Percentiles rank a stretch among this genome's conserved stretches.
Conservation (phyloP, 495 filamentous ascomycete species). For the Penicillium psychrofluorescens region DNA sequence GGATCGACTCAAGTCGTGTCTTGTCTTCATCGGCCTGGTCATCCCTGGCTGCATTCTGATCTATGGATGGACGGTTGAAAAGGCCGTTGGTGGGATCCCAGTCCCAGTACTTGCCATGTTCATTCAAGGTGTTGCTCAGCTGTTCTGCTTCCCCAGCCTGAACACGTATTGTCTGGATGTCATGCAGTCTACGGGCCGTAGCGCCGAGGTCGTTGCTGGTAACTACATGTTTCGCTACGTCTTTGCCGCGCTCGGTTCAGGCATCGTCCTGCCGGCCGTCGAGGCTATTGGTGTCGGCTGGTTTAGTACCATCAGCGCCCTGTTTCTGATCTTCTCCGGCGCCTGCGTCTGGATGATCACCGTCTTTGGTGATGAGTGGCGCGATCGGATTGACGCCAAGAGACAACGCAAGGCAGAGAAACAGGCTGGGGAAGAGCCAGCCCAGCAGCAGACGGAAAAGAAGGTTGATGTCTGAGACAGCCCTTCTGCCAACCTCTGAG, state of each 20-base stretch:
- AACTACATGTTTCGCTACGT: constrained; percentile 68
- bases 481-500: background rate
- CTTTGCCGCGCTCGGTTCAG: constrained; percentile 58
- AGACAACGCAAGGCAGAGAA: constrained; percentile 7
- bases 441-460: constrained; percentile 2
- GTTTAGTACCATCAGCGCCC: constrained; percentile 50
- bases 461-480: constrained; percentile 3
- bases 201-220: constrained; percentile 63
- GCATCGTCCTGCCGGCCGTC: constrained; percentile 58
- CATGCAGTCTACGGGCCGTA: constrained; percentile 50
- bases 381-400: constrained; percentile 41
- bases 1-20: constrained; percentile 56
- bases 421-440: background rate
- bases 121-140: constrained; percentile 61
- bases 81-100: constrained; percentile 56
- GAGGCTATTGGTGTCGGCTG: constrained; percentile 62
- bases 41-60: constrained; percentile 61
- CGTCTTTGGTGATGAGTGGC: constrained; percentile 47
- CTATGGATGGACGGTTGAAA: constrained; percentile 68
- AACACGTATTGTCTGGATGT: constrained; percentile 76
- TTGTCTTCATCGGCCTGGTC: constrained; percentile 51
- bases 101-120: constrained; percentile 66
- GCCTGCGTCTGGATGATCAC: constrained; percentile 40
- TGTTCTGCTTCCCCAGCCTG: constrained; percentile 65
- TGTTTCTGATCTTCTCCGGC: constrained; percentile 45